A percentile compares a stretch with the other conserved stretches of the same genome.
These are phyloP conservation scores for Jatropha multifida DNA, from an alignment of 441 rosid genomes.

Conservation along the genomic window DNA sequence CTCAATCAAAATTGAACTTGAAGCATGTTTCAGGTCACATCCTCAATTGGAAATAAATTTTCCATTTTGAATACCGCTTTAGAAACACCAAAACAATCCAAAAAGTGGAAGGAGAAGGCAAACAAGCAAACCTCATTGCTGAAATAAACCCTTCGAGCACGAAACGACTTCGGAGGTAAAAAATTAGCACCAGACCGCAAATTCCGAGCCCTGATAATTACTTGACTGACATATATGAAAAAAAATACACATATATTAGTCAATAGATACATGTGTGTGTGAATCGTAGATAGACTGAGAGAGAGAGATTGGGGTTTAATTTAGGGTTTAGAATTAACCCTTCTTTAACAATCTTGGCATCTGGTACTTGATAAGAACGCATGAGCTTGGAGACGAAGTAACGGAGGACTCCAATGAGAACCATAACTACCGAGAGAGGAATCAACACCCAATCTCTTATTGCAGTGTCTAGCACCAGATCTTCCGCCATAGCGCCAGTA, in stretches of 20 bases:
- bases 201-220: constrained; percentile 85
- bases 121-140: constrained; percentile 69
- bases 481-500: constrained; percentile 77
- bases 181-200: constrained; percentile 86
- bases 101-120: too few relatives aligned
- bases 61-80: neutral
- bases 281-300: too few relatives aligned
- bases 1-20: neutral
- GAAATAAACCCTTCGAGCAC: constrained; percentile 73
- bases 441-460: constrained; percentile 98
- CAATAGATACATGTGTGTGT: neutral
- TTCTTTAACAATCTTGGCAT: constrained; percentile 80
- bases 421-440: constrained; percentile 91
- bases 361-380: constrained; percentile 77
- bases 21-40: neutral
- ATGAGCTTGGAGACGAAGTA: constrained; percentile 82
- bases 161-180: constrained; percentile 81
- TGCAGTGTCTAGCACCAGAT: constrained; percentile 89
- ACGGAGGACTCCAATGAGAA: constrained; percentile 84
- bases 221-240: constrained; percentile 48
- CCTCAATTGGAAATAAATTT: neutral
- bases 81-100: too few relatives aligned
- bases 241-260: neutral
- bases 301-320: neutral
- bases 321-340: constrained; percentile 43